Evolutionary conservation across 768 basidiomycete species (phyloP).

Genomic region (Russula earlei): DNA sequence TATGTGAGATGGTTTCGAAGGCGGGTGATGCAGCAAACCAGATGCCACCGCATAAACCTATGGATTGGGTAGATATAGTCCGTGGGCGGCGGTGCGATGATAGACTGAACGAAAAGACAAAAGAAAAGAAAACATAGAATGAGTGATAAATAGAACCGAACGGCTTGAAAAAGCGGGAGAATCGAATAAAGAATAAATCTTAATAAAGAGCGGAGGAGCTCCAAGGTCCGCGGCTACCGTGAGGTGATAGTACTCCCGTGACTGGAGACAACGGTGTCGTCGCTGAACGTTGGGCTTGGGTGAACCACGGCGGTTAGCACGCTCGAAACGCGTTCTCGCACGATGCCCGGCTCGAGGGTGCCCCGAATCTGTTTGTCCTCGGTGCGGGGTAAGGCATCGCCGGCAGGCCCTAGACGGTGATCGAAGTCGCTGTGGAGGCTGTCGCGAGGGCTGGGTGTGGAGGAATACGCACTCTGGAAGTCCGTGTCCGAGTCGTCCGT

Average conservation of each 20-base stretch:
- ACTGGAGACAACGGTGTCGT: conserved; percentile 29
- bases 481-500: conserved; percentile 34
- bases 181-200: not conserved
- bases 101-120: not conserved
- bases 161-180: not conserved
- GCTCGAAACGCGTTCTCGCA: conserved; percentile 49
- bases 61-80: conserved; percentile 2
- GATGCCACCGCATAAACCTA: not conserved
- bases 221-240: not conserved
- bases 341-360: conserved; percentile 27
- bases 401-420: conserved; percentile 6
- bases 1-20: conserved; percentile 1
- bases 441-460: conserved; percentile 46
- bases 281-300: conserved; percentile 32
- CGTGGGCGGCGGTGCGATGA: not conserved
- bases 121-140: conserved; percentile 7
- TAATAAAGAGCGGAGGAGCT: too few relatives aligned
- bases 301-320: conserved; percentile 41
- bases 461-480: conserved; percentile 80
- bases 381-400: conserved; percentile 19
- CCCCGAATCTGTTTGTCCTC: conserved; percentile 24
- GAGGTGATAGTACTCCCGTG: not conserved
- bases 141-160: conserved; percentile 16
- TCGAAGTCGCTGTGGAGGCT: conserved; percentile 46
- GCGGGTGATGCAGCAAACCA: not conserved